Percentiles rank a stretch among this genome's conserved stretches.
phyloP scores from a whole-genome alignment of 164 flowering plant species.

The Aristolochia californica region DNA sequence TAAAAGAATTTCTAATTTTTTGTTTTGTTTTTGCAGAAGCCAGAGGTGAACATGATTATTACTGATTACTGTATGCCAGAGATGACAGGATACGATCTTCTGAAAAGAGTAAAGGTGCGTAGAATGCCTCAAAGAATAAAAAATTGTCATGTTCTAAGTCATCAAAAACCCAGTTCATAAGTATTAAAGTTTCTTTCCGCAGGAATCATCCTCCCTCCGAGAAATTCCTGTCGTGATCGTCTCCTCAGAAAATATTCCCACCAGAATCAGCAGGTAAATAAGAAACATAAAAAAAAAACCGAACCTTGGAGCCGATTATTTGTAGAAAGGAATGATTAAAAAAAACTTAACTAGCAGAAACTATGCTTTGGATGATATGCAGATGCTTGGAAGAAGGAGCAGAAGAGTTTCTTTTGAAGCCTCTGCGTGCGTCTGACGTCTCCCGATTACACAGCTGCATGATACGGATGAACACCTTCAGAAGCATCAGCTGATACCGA shows the following conservation, averaged over 20 bases:
- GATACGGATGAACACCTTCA: constrained; percentile 8
- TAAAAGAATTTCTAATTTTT: background rate
- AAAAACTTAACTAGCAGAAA: background rate
- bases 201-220: constrained; percentile 46
- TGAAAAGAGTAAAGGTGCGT: constrained; percentile 62
- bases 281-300: constrained; percentile 2
- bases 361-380: constrained; percentile 1
- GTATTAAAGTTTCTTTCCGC: background rate
- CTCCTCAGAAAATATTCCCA: constrained; percentile 69
- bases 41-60: constrained; percentile 55
- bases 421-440: constrained; percentile 54
- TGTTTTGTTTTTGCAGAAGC: constrained; percentile 18
- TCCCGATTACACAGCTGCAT: constrained; percentile 25
- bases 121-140: background rate
- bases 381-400: constrained; percentile 79
- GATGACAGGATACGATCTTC: constrained; percentile 78
- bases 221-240: constrained; percentile 69
- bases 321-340: background rate
- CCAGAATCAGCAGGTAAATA: constrained; percentile 56
- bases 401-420: constrained; percentile 59
- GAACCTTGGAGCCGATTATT: background rate
- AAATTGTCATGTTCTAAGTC: background rate
- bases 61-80: constrained; percentile 89
- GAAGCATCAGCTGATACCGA: constrained; percentile 2
- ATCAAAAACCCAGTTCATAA: background rate